Evolutionary conservation across 805 yeast genomes (phyloP).

Genomic region (Martiniozyma abietophila): DNA sequence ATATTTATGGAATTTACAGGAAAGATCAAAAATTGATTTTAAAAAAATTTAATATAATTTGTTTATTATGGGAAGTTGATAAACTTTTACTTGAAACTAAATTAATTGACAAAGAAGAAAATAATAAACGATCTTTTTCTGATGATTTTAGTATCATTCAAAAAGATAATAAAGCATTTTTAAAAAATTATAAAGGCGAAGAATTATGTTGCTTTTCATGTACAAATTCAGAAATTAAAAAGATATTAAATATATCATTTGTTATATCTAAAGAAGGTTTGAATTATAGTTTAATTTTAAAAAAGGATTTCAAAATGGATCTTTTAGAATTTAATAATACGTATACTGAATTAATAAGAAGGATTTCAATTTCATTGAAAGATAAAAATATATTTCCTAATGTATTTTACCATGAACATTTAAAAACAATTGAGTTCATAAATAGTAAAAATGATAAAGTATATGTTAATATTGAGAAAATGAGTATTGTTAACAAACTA

Average conservation of each 20-base stretch:
- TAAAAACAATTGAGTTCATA: conserved; percentile 9
- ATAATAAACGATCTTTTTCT: too few relatives aligned
- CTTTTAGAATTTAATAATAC: conserved; percentile 5
- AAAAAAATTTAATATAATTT: conserved; percentile 1
- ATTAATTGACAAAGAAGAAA: too few relatives aligned
- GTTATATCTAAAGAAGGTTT: conserved; percentile 6
- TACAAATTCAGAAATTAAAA: neutral
- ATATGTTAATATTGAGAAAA: conserved; percentile 4
- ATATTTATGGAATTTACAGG: conserved; percentile 4
- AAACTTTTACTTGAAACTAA: neutral
- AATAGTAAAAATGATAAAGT: neutral
- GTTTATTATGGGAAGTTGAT: conserved; percentile 1
- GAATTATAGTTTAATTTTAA: conserved; percentile 10
- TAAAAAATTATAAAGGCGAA: neutral
- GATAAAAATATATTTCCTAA: conserved; percentile 1
- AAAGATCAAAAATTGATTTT: neutral
- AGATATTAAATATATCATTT: conserved; percentile 9
- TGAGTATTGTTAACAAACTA: neutral
- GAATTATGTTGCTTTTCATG: conserved; percentile 8
- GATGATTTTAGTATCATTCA: conserved; percentile 2
- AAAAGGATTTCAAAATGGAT: conserved; percentile 6
- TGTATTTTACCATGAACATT: conserved; percentile 9
- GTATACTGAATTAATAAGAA: neutral
- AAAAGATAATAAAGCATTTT: neutral
- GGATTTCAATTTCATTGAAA: conserved; percentile 2